Percentiles rank a stretch among this genome's conserved stretches.
Conservation (phyloP, 768 basidiomycete species). For the Cystofilobasidium macerans region DNA sequence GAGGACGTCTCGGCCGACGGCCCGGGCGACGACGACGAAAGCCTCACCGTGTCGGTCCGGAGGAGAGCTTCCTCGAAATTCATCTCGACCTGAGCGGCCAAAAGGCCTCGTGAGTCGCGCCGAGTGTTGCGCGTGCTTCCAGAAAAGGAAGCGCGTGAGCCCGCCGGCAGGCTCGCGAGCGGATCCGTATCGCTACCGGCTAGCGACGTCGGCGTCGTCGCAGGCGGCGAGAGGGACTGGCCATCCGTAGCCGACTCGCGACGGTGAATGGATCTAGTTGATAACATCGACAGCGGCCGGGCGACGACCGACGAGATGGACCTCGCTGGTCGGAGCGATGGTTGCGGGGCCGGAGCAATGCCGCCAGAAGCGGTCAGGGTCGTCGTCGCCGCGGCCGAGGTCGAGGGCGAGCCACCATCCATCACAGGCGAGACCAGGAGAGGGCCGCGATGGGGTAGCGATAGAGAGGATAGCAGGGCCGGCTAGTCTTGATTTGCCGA, state of each 20-base stretch:
- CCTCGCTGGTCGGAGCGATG: not conserved
- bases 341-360: too few species aligned
- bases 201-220: not conserved
- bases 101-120: slow-evolving; percentile 12
- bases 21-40: too few species aligned
- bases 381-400: too few species aligned
- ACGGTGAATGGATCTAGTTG: not conserved
- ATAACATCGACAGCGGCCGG: slow-evolving; percentile 10
- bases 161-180: not conserved
- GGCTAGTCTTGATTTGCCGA: too few species aligned
- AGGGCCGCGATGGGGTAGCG: too few species aligned
- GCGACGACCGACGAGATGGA: slow-evolving; percentile 3
- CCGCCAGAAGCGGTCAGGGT: too few species aligned
- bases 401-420: too few species aligned
- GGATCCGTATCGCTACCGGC: not conserved
- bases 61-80: slow-evolving; percentile 17
- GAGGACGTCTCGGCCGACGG: too few species aligned
- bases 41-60: slow-evolving; percentile 4
- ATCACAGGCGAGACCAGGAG: too few species aligned
- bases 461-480: too few species aligned
- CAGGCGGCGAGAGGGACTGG: not conserved
- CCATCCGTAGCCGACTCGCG: slow-evolving; percentile 7
- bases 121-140: not conserved
- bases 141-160: not conserved
- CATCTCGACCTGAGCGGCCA: not conserved